Conservation (phyloP, 1,139 yeast species). For the Zygoascus meyerae region DNA sequence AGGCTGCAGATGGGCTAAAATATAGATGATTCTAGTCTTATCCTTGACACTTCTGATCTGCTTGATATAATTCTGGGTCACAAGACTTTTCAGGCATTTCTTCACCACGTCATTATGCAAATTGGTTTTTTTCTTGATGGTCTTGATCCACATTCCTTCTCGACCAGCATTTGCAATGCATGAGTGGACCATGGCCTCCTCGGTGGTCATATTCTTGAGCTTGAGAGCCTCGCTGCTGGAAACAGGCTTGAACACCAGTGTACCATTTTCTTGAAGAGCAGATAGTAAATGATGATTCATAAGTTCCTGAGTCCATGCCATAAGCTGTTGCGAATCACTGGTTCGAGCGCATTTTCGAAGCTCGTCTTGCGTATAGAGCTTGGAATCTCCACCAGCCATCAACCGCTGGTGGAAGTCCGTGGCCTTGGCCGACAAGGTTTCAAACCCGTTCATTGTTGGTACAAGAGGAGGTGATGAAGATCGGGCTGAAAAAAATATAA, state of each 20-base stretch:
- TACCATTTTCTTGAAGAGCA: constrained; percentile 50
- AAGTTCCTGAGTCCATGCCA: constrained; percentile 26
- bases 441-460: constrained; percentile 13
- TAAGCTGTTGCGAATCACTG: constrained; percentile 18
- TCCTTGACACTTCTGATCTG: constrained; percentile 86
- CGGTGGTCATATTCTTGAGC: constrained; percentile 69
- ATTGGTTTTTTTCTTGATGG: constrained; percentile 84
- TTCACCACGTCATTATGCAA: constrained; percentile 88
- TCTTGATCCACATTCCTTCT: constrained; percentile 93
- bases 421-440: constrained; percentile 41
- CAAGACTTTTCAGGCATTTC: constrained; percentile 78
- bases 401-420: constrained; percentile 42
- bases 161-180: constrained; percentile 90
- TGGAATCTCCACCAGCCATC: constrained; percentile 34
- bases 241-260: constrained; percentile 63
- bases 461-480: neutral
- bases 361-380: constrained; percentile 55
- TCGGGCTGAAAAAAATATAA: too few species aligned
- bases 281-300: constrained; percentile 53
- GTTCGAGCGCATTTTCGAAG: constrained; percentile 36
- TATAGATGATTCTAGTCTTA: constrained; percentile 95
- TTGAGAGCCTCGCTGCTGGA: constrained; percentile 31
- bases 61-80: constrained; percentile 78
- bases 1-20: constrained; percentile 91
- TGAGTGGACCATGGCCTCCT: constrained; percentile 87